phyloP scores from a whole-genome alignment of 352 stramenopile species.

The Thraustochytrium sp. region DNA sequence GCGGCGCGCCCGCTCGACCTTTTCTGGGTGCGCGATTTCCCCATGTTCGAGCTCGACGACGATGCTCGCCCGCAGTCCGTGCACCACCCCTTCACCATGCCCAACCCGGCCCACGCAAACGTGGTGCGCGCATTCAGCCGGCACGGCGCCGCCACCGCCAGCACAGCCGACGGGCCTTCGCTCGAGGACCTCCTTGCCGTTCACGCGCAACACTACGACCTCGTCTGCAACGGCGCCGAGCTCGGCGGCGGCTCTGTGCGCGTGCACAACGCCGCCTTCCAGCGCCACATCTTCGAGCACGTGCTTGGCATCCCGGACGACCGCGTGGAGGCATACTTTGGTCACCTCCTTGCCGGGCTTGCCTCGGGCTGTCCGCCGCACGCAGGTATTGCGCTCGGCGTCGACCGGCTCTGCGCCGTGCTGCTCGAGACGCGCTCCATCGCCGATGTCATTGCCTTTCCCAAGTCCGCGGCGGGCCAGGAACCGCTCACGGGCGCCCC shows the following conservation, averaged over 20 bases:
- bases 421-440: constrained; percentile 64
- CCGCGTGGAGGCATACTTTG: constrained; percentile 61
- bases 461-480: constrained; percentile 74
- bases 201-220: constrained; percentile 73
- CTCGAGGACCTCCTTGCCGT: background rate
- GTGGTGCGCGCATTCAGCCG: constrained; percentile 28
- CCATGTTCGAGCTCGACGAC: constrained; percentile 71
- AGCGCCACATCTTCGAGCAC: constrained; percentile 68
- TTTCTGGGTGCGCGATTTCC: constrained; percentile 73
- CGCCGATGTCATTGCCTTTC: constrained; percentile 80
- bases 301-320: constrained; percentile 63
- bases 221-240: constrained; percentile 78
- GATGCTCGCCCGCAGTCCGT: constrained; percentile 63
- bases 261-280: constrained; percentile 66
- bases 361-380: constrained; percentile 69
- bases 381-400: constrained; percentile 69
- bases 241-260: constrained; percentile 73
- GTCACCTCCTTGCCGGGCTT: constrained; percentile 69
- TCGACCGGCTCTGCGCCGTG: constrained; percentile 75
- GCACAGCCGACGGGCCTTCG: background rate
- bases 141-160: too few relatives aligned
- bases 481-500: constrained; percentile 75
- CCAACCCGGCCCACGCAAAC: constrained; percentile 54
- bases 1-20: constrained; percentile 35
- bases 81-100: constrained; percentile 76